A percentile compares a stretch with the other conserved stretches of the same genome.
phyloP scores from a whole-genome alignment of 2,329 filamentous ascomycete genomes.

The Penicillium polonicum region DNA sequence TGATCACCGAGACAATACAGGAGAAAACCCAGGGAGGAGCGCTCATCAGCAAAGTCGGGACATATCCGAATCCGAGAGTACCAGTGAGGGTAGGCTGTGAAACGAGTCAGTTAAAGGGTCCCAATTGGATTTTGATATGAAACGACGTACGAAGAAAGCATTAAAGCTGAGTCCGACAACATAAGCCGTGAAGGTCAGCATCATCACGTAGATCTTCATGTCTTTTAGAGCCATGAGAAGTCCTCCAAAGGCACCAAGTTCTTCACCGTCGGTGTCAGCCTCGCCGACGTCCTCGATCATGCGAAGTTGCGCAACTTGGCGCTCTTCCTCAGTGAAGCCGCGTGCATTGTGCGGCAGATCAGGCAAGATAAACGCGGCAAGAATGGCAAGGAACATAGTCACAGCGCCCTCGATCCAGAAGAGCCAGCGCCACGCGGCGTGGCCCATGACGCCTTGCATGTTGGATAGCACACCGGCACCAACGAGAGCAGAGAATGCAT shows the following conservation, averaged over 20 bases:
- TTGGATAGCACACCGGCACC: constrained; percentile 47
- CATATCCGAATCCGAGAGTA: constrained; percentile 28
- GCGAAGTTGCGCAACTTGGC: constrained; percentile 52
- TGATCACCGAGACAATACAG: constrained; percentile 56
- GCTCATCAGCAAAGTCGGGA: constrained; percentile 31
- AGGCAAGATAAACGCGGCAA: constrained; percentile 43
- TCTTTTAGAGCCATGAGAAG: constrained; percentile 59
- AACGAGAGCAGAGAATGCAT: constrained; percentile 48
- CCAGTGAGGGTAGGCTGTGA: constrained; percentile 27
- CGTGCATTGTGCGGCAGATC: constrained; percentile 57
- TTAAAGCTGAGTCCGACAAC: constrained; percentile 47
- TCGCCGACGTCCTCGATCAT: constrained; percentile 60
- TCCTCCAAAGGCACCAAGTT: constrained; percentile 54
- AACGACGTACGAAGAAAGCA: constrained; percentile 52
- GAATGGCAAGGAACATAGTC: constrained; percentile 43
- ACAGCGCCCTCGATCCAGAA: constrained; percentile 57
- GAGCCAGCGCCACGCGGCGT: constrained; percentile 49
- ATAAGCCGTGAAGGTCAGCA: constrained; percentile 61
- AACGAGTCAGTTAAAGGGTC: constrained; percentile 1
- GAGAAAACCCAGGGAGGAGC: constrained; percentile 57
- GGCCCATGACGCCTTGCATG: constrained; percentile 42
- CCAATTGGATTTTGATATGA: not conserved
- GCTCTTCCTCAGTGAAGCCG: constrained; percentile 47
- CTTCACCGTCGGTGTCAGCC: constrained; percentile 53
- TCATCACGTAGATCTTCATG: constrained; percentile 63